Evolutionary conservation across 2,329 filamentous ascomycete species (phyloP), one percentile per base, ranked within the genome.

Genomic region (Paecilomyces sp.): DNA sequence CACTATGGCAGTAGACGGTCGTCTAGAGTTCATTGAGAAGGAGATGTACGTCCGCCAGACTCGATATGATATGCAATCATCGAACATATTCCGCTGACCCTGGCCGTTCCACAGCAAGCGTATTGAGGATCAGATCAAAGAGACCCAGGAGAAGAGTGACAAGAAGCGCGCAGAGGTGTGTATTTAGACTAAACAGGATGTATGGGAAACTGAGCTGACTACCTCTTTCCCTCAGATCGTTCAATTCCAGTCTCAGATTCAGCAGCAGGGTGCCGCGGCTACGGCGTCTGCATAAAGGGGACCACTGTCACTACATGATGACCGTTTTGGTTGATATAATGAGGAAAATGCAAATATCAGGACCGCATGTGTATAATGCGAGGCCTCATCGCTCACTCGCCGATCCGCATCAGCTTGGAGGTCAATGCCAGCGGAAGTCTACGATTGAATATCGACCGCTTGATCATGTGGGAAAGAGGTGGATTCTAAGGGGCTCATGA

Each of bases 1-100:
- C 0, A 87, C 92, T 65, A 89, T 90, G 81, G 92, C 92, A 0
- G 94, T 99, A 18, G 91, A 95, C 67, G 91, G 91, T 22, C 86
- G 94, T 25, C 76, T 99, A 56, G 92, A 96, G 65, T 97, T 93
- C 71, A 99, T 99, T 65, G 84, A 88, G 65, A 91, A 93, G 70
- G 93, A 99, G 73, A 94, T 97, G 92, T 96, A 74, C 74, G 87
- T 73, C 9, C 9, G 15, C 7, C 9, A 47, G 5, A n/a, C 18
- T 18, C 7, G 41, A 7, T 18, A 8, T n/a, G 41, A 7, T 47
- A 18, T 8, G 15, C n/a, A 47, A 22, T 18, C n/a, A 18, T 28
- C 28, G 22, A 36, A 12, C 22, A 60, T 63, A 22, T 12, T 22
- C 61, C 55, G 28, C 58, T 53, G 22, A 50, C 30, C 31, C n/a